A percentile compares a stretch with the other conserved stretches of the same genome.
These are phyloP conservation scores for Mycena epipterygia DNA, from an alignment of 768 basidiomycete genomes.

Conservation along the genomic window DNA sequence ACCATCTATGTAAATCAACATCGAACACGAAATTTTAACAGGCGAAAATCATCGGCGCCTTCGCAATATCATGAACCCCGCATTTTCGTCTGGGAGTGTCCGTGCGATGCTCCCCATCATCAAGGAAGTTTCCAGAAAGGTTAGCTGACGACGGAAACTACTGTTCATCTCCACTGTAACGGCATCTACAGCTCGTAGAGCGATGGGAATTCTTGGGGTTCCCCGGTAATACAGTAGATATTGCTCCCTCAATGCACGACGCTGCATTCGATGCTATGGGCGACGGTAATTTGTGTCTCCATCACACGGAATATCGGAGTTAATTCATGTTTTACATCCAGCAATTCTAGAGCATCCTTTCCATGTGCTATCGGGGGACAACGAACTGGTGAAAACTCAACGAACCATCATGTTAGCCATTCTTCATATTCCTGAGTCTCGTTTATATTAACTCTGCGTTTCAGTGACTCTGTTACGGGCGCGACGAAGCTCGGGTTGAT, in stretches of 20 bases:
- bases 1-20: not conserved
- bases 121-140: not conserved
- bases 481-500: too few relatives aligned
- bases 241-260: not conserved
- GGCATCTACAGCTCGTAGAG: conserved; percentile 14
- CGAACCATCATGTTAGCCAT: not conserved
- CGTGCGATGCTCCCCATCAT: not conserved
- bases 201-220: conserved; percentile 2
- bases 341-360: not conserved
- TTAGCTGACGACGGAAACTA: too few relatives aligned
- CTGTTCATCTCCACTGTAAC: too few relatives aligned
- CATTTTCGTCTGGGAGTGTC: not conserved
- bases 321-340: not conserved
- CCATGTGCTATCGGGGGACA: not conserved
- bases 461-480: too few relatives aligned
- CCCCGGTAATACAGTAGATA: not conserved
- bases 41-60: not conserved
- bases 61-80: conserved; percentile 5
- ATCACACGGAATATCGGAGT: not conserved
- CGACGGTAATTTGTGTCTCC: not conserved
- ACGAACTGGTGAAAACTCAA: not conserved
- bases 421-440: not conserved
- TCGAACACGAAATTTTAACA: not conserved
- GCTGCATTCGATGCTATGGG: conserved; percentile 5
- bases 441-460: too few relatives aligned